These are phyloP conservation scores for Mycena capillaripes DNA, from an alignment of 768 basidiomycete genomes.

Conservation along the genomic window DNA sequence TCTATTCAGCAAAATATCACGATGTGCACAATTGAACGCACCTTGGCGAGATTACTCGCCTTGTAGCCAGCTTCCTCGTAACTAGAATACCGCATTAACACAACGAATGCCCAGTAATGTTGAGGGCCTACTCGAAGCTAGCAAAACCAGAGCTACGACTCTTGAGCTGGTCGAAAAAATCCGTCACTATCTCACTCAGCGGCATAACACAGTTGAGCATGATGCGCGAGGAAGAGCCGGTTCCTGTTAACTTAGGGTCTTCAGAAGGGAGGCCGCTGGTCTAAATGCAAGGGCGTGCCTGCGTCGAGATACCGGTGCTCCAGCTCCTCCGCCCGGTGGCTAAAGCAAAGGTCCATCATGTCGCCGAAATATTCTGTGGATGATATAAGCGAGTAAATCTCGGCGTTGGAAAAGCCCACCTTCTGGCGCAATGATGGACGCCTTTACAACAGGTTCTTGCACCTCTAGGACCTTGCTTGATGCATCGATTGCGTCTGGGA, in stretches of 20 bases:
- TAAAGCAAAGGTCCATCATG: constrained; percentile 95
- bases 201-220: constrained; percentile 90
- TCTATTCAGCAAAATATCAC: constrained; percentile 2
- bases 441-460: constrained; percentile 94
- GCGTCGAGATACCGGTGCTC: constrained; percentile 88
- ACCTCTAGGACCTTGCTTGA: constrained; percentile 76
- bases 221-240: constrained; percentile 69
- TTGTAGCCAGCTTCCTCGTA: constrained; percentile 96
- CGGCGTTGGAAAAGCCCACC: constrained; percentile 69
- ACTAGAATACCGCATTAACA: constrained; percentile 53
- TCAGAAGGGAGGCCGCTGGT: not conserved
- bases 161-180: constrained; percentile 97
- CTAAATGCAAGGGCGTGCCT: constrained; percentile 34
- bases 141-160: constrained; percentile 93
- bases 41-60: constrained; percentile 86
- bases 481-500: constrained; percentile 85
- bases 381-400: not conserved
- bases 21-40: constrained; percentile 50
- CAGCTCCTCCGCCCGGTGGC: constrained; percentile 85
- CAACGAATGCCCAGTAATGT: not conserved
- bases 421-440: constrained; percentile 95
- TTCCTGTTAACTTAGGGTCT: constrained; percentile 51
- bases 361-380: constrained; percentile 88
- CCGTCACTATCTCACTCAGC: constrained; percentile 91
- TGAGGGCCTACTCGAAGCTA: constrained; percentile 83